These are phyloP conservation scores for Glutinoglossum americanum DNA, from an alignment of 495 filamentous ascomycete genomes.

Conservation along the genomic window DNA sequence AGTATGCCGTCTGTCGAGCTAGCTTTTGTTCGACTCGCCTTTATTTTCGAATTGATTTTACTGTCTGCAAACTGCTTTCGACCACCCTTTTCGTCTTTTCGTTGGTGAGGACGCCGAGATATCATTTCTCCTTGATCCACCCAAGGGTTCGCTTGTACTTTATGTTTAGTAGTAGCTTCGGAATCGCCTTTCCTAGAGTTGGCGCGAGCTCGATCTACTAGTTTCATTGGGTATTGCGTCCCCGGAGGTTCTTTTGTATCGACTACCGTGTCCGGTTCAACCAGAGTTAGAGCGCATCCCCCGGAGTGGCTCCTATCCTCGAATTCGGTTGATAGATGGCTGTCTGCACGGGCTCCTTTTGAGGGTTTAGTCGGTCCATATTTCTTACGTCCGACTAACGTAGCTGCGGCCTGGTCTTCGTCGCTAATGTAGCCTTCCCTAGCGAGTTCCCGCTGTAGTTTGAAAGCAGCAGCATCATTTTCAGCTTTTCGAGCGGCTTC, in stretches of 20 bases:
- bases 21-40: neutral
- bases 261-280: neutral
- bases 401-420: conserved; percentile 15
- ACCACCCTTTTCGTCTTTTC: neutral
- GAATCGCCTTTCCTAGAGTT: neutral
- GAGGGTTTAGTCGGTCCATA: conserved; percentile 13
- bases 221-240: neutral
- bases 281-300: neutral
- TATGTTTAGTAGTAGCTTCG: neutral
- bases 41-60: conserved; percentile 3
- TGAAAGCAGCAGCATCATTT: conserved; percentile 63
- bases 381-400: conserved; percentile 15
- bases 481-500: conserved; percentile 52
- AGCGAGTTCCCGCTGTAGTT: conserved; percentile 49
- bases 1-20: neutral
- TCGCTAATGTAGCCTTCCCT: conserved; percentile 21
- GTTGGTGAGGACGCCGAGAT: neutral
- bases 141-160: neutral
- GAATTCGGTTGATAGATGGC: neutral
- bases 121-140: neutral
- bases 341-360: neutral
- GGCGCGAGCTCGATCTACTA: neutral
- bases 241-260: neutral
- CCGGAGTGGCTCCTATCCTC: conserved; percentile 3
- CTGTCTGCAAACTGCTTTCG: neutral